Percentiles rank a stretch among this genome's conserved stretches.
phyloP scores from a whole-genome alignment of 164 flowering plant species.

The Malania oleifera region DNA sequence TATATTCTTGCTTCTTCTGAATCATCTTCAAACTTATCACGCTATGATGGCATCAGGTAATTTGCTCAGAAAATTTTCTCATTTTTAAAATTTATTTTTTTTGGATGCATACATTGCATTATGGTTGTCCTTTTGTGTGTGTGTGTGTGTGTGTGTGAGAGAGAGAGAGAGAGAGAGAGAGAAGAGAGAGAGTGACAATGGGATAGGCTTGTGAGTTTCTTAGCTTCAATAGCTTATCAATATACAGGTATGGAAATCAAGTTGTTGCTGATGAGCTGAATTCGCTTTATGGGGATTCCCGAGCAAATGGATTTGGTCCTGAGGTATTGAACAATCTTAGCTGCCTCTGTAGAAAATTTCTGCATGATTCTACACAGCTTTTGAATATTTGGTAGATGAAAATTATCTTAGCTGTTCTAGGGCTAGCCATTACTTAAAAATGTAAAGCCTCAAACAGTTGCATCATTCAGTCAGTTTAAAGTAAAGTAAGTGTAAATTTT shows the following conservation, averaged over 20 bases:
- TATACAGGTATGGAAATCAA: constrained; percentile 79
- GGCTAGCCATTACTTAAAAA: too few relatives aligned
- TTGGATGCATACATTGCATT: neutral
- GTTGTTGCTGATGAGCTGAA: constrained; percentile 63
- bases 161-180: too few relatives aligned
- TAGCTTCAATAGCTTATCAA: neutral
- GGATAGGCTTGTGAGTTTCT: too few relatives aligned
- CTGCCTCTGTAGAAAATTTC: neutral
- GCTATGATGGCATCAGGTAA: constrained; percentile 97
- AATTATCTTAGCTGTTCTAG: neutral
- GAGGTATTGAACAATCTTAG: constrained; percentile 46
- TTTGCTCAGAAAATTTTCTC: constrained; percentile 5
- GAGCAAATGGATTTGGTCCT: constrained; percentile 88
- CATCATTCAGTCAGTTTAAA: neutral
- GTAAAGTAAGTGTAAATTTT: constrained; percentile 1
- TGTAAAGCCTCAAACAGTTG: neutral
- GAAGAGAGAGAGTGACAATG: too few relatives aligned
- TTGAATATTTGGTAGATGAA: neutral
- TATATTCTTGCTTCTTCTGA: constrained; percentile 90
- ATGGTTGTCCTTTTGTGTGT: too few relatives aligned
- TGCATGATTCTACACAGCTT: neutral
- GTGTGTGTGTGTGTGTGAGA: too few relatives aligned
- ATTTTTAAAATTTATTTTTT: neutral
- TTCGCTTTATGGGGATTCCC: constrained; percentile 70
- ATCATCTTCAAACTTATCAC: constrained; percentile 90